Evolutionary conservation across 345 rosid species (phyloP).

Genomic region (Brassica incana): DNA sequence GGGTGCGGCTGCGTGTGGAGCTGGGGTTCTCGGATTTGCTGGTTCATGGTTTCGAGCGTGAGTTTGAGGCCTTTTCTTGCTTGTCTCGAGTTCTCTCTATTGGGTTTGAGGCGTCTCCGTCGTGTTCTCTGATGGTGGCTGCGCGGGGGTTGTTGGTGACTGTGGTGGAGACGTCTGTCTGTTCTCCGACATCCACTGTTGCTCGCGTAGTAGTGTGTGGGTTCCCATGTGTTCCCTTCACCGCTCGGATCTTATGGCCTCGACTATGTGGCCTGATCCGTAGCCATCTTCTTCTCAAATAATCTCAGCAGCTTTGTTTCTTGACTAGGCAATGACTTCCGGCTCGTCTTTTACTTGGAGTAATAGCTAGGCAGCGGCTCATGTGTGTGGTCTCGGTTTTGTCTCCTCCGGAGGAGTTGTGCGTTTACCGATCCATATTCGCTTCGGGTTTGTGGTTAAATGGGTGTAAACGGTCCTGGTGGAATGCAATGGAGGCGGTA

Average conservation of each 20-base stretch:
- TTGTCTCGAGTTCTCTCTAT: too few relatives aligned
- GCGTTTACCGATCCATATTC: too few relatives aligned
- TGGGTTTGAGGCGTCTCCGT: too few relatives aligned
- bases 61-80: neutral
- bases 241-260: too few relatives aligned
- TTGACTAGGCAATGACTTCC: neutral
- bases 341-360: neutral
- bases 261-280: neutral
- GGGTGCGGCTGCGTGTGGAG: neutral
- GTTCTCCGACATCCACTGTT: too few relatives aligned
- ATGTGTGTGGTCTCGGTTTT: too few relatives aligned
- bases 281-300: neutral
- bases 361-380: too few relatives aligned
- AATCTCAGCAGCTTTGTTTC: neutral
- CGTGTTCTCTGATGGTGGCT: too few relatives aligned
- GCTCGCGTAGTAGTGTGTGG: neutral
- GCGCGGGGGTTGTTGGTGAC: too few relatives aligned
- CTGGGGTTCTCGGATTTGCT: neutral
- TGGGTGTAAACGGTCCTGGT: neutral
- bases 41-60: neutral
- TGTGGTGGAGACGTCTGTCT: too few relatives aligned
- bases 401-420: too few relatives aligned
- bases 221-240: too few relatives aligned
- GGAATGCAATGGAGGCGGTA: neutral
- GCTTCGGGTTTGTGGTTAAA: neutral